Percentiles rank a stretch among this genome's conserved stretches.
phyloP scores from a whole-genome alignment of 1,139 yeast genomes.

The Scheffersomyces cryptocercus region DNA sequence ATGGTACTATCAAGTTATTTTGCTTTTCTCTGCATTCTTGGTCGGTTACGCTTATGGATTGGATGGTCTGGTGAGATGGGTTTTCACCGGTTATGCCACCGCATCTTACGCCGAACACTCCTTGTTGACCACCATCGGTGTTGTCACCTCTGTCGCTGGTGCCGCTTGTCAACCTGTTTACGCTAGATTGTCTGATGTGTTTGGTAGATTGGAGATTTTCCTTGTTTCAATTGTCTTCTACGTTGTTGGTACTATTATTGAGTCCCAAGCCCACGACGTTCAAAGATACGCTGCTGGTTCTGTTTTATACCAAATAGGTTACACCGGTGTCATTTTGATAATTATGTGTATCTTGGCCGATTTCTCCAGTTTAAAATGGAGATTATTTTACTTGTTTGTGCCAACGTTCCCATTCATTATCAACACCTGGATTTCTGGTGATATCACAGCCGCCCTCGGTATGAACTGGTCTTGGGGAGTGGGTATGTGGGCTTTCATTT shows the following conservation, averaged over 20 bases:
- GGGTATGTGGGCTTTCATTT: conserved; percentile 44
- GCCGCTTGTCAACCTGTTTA: conserved; percentile 24
- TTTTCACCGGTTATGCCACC: conserved; percentile 19
- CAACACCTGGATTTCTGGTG: conserved; percentile 24
- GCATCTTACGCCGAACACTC: conserved; percentile 18
- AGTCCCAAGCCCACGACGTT: conserved; percentile 23
- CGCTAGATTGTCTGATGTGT: conserved; percentile 21
- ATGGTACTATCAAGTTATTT: conserved; percentile 17
- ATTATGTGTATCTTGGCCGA: conserved; percentile 20
- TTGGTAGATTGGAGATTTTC: conserved; percentile 23
- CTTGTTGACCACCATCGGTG: conserved; percentile 20
- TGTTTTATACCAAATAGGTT: conserved; percentile 23
- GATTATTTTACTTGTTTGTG: conserved; percentile 20
- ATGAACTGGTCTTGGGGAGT: conserved; percentile 34
- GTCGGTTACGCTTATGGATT: conserved; percentile 33
- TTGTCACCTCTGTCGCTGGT: conserved; percentile 21
- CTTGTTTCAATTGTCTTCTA: conserved; percentile 18
- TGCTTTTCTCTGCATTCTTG: conserved; percentile 24
- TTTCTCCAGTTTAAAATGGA: conserved; percentile 23
- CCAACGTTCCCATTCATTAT: conserved; percentile 24
- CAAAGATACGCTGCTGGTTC: conserved; percentile 24
- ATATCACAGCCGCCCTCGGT: conserved; percentile 15
- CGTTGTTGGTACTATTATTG: conserved; percentile 22
- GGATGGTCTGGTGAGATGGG: conserved; percentile 19
- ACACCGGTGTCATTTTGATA: conserved; percentile 20